Conservation (phyloP, 1,139 yeast species). For the Scheffersomyces cryptocercus region DNA sequence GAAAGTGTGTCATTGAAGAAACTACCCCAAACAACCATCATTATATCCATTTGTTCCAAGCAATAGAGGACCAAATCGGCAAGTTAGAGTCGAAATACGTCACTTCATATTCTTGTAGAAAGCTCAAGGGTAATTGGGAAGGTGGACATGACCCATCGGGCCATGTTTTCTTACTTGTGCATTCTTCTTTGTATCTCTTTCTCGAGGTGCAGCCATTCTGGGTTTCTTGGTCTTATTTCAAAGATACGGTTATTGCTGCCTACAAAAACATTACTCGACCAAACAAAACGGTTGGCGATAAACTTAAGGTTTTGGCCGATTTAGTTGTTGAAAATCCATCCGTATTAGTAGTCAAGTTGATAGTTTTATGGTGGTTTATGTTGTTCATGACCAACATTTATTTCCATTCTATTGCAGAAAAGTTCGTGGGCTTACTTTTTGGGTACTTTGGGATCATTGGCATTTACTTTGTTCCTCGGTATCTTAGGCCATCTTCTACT, state of each 20-base stretch:
- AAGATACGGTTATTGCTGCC: background rate
- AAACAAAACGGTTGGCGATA: background rate
- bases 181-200: conserved; percentile 68
- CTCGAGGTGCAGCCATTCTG: conserved; percentile 59
- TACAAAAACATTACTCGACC: background rate
- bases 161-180: conserved; percentile 78
- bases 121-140: conserved; percentile 69
- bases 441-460: conserved; percentile 51
- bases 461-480: conserved; percentile 37
- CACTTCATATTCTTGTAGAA: conserved; percentile 58
- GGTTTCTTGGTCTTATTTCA: conserved; percentile 20
- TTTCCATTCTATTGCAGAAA: conserved; percentile 81
- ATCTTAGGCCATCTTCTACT: too few relatives aligned
- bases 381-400: conserved; percentile 78
- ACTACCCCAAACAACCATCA: conserved; percentile 1
- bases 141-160: conserved; percentile 99
- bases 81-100: conserved; percentile 19
- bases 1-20: conserved; percentile 51
- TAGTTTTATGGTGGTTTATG: conserved; percentile 83
- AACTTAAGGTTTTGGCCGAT: conserved; percentile 1
- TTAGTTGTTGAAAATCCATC: conserved; percentile 40
- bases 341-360: conserved; percentile 41
- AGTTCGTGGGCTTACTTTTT: conserved; percentile 63
- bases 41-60: conserved; percentile 14
- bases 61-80: conserved; percentile 6